Base-by-base conservation (phyloP, 169 alveolate genomes). In the Plasmodium vinckei region DNA sequence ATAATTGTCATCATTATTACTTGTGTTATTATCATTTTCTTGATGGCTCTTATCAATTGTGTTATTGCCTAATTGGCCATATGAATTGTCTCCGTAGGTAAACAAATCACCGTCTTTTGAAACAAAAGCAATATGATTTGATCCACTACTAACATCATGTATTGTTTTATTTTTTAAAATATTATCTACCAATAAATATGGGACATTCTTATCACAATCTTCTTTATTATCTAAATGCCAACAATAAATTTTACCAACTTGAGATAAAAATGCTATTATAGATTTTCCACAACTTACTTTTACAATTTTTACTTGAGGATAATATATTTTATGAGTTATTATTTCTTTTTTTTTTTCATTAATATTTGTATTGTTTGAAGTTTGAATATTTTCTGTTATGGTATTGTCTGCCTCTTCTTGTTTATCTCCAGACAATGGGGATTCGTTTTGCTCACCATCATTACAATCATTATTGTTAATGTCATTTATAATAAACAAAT, bases 51-150 rank as follows among this genome's bases (percentile, higher is more conserved):
- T 6, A 1, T 17, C 25, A 12, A 56, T 23, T 9, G 27, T 46
- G 12, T 68, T 68, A 68, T 79, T 79, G 12, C 89, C 89, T 57
- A 65, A 39, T 49, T 79, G 89, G 1, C 82, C 89, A 64, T 79
- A 65, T 7, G 89, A 56, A 49, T 79, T 79, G 17, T 79, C 82
- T 17, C 89, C 89, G 64, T 79, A 79, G 1, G 82, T 79, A 59
- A 79, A 79, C 13, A 79, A 42, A 42, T 79, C 89, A 2, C 89
- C 89, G 23, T 79, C 89, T 49, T 79, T 79, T n/a, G 89, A 79
- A 10, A 79, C 5, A 65, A 79, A 79, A 21, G 82, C 79, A 7
- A 79, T 79, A 27, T 79, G 89, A 7, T 59, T 42, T 33, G 49
- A 23, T 5, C 89, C 89, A 79, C 89, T 65, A 21, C 89, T 79